These are phyloP conservation scores for Sodiomyces alkalinus DNA, from an alignment of 2,329 filamentous ascomycete genomes.

Conservation along the genomic window DNA sequence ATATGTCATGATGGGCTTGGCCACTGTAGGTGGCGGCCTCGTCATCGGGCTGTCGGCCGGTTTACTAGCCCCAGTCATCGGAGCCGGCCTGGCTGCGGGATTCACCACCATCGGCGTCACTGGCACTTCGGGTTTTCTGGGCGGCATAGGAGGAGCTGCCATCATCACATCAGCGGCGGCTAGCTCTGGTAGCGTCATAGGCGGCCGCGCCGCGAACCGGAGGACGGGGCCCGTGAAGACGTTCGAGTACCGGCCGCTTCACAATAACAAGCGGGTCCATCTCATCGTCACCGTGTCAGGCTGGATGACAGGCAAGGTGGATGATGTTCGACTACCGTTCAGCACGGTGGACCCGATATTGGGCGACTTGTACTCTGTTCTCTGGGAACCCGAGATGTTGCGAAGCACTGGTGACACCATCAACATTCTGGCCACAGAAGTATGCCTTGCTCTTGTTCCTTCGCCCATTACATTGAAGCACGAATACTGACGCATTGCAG, in stretches of 20 bases:
- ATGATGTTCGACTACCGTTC: conserved; percentile 89
- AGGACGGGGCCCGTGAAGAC: conserved; percentile 87
- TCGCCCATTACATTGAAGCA: not conserved
- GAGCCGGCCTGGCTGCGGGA: conserved; percentile 81
- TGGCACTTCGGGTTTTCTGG: conserved; percentile 78
- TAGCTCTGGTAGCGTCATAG: conserved; percentile 75
- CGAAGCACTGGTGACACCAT: conserved; percentile 97
- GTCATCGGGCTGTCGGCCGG: conserved; percentile 94
- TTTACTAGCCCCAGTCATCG: conserved; percentile 82
- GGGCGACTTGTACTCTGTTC: conserved; percentile 92
- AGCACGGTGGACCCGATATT: conserved; percentile 95
- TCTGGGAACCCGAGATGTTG: conserved; percentile 98
- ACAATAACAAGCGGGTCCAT: conserved; percentile 97
- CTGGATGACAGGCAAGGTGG: conserved; percentile 97
- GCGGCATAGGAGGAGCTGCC: conserved; percentile 81
- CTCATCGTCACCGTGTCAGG: conserved; percentile 89
- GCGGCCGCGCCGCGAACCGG: conserved; percentile 68
- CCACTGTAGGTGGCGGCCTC: conserved; percentile 84
- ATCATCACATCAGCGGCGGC: conserved; percentile 86
- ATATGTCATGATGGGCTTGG: conserved; percentile 91
- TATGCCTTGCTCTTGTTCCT: too few species aligned
- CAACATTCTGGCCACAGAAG: conserved; percentile 94
- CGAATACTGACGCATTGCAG: conserved; percentile 27
- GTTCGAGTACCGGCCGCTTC: conserved; percentile 88
- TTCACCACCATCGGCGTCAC: conserved; percentile 90